Percentiles rank a stretch among this genome's conserved stretches.
Evolutionary conservation across 306 rosid species (phyloP).

Genomic region (Medicago ruthenica): DNA sequence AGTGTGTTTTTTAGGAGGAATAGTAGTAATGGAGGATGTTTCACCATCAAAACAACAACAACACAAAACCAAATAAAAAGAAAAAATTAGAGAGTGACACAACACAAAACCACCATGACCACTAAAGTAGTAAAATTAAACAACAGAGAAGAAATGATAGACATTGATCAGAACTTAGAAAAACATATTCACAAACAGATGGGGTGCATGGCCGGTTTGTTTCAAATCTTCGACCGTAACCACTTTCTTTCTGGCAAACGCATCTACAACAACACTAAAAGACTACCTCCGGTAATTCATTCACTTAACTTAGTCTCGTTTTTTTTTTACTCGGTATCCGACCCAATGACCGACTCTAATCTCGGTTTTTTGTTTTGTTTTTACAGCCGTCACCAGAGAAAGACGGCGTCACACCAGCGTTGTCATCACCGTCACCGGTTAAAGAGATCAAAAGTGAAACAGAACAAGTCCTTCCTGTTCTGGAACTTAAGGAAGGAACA

Average conservation of each 20-base stretch:
- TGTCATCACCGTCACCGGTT: slow-evolving; percentile 55
- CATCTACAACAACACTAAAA: slow-evolving; percentile 59
- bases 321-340: too few species aligned
- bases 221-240: slow-evolving; percentile 88
- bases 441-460: slow-evolving; percentile 41
- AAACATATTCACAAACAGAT: slow-evolving; percentile 85
- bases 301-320: neutral
- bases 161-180: slow-evolving; percentile 63
- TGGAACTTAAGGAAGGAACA: slow-evolving; percentile 83
- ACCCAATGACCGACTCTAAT: too few species aligned
- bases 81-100: neutral
- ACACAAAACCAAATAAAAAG: neutral
- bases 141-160: slow-evolving; percentile 43
- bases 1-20: neutral
- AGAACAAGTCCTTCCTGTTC: slow-evolving; percentile 46
- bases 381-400: slow-evolving; percentile 46
- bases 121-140: neutral
- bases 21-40: neutral
- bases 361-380: neutral
- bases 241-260: slow-evolving; percentile 80
- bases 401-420: slow-evolving; percentile 40
- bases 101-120: neutral
- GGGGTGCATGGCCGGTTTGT: slow-evolving; percentile 98
- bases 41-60: slow-evolving; percentile 19
- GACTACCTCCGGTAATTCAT: slow-evolving; percentile 68